A percentile compares a stretch with the other conserved stretches of the same genome.
phyloP scores from a whole-genome alignment of 371 early-diverging fungal species.

The Neoconidiobolus thromboides region DNA sequence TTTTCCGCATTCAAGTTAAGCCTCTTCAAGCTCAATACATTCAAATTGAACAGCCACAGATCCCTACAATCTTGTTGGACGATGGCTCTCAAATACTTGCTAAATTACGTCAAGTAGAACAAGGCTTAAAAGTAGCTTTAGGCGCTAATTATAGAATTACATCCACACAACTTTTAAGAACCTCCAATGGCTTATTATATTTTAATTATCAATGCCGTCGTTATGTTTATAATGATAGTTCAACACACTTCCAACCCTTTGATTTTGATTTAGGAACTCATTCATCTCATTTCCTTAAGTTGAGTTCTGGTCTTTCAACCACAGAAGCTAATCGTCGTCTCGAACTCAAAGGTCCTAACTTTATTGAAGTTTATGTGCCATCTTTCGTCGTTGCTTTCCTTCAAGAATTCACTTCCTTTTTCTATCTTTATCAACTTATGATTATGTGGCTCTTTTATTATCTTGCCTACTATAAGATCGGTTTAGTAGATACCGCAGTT shows the following conservation, averaged over 20 bases:
- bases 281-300: conserved; percentile 18
- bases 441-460: conserved; percentile 55
- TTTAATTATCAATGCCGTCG: conserved; percentile 60
- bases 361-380: conserved; percentile 41
- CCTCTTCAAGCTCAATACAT: conserved; percentile 26
- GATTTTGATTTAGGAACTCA: conserved; percentile 33
- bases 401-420: conserved; percentile 20
- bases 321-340: conserved; percentile 35
- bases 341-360: conserved; percentile 50
- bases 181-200: conserved; percentile 21
- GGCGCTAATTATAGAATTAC: conserved; percentile 19
- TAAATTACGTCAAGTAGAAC: conserved; percentile 16
- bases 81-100: conserved; percentile 18
- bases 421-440: conserved; percentile 55
- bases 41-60: conserved; percentile 34
- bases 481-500: conserved; percentile 49
- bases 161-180: conserved; percentile 18
- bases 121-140: conserved; percentile 7
- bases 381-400: conserved; percentile 24
- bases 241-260: conserved; percentile 29
- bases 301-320: conserved; percentile 24
- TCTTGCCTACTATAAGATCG: conserved; percentile 55
- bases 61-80: conserved; percentile 29
- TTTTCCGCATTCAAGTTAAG: conserved; percentile 33
- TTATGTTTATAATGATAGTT: conserved; percentile 25